Evolutionary conservation across 1,139 yeast species (phyloP), one percentile per base, ranked within the genome.

Genomic region (Blastobotrys illinoisensis): DNA sequence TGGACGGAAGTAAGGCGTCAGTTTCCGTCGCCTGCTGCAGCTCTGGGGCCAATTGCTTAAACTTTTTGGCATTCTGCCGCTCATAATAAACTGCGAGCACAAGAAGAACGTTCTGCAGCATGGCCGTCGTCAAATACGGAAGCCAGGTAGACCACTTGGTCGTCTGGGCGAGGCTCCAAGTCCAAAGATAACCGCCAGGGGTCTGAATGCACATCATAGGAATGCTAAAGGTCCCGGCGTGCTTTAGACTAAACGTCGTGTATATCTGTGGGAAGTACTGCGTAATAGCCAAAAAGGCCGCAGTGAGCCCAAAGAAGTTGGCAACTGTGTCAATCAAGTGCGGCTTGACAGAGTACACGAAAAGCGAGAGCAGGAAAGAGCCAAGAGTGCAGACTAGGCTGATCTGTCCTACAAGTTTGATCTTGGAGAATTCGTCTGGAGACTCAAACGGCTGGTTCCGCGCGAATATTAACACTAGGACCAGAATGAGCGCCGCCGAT

Each of bases 91-190:
- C 59, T 40, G 86, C 82, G 79, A 84, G 71, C 1, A 65, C 45
- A 53, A 83, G 70, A 55, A 83, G 67, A 0, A 75, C 59, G 3
- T 85, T 81, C 69, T 89, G 96, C 24, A 86, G 69, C 2, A 73
- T 61, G 0, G 93, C 93, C 0, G 95, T 91, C 0, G 85, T 79
- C 51, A 87, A 76, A 64, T 85, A 86, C 5, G 95, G 88, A 36
- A 88, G 70, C 95, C 95, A 88, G 6, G 91, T 82, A 62, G 95
- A 86, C 96, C 96, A 88, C 58, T 82, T 81, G 1, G 93, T 82
- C 1, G 90, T 95, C 48, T 86, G 86, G 54, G 82, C 85, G 54
- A 89, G 72, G 2, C 88, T 82, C 14, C 82, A 77, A 0, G 95
- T 80, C 84, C 93, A 88, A 1, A 87, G 59, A 62, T 80, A 85